Evolutionary conservation across 179 eudicot species (phyloP).

Genomic region (Kewa caespitosa): DNA sequence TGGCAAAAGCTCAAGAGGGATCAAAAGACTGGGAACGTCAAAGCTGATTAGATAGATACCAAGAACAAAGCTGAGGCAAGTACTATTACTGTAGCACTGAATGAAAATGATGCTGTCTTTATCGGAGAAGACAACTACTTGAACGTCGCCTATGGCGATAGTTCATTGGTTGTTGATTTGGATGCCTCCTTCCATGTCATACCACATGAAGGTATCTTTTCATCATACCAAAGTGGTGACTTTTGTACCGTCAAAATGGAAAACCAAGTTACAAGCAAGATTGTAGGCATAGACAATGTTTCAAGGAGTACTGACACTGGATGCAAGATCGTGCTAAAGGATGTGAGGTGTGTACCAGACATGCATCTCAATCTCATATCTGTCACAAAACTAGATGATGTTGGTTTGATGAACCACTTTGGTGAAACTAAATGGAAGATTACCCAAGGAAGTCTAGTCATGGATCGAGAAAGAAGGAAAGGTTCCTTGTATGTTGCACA

Average conservation of each 20-base stretch:
- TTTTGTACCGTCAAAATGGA: not conserved
- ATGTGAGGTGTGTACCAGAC: not conserved
- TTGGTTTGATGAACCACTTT: not conserved
- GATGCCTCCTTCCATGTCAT: not conserved
- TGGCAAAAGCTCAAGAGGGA: no score
- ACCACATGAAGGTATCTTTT: no score
- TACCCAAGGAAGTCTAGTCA: not conserved
- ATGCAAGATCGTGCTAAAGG: not conserved
- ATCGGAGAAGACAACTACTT: not conserved
- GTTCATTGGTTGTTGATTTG: not conserved
- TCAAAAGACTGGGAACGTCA: not conserved
- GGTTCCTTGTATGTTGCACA: constrained; percentile 9
- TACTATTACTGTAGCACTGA: not conserved
- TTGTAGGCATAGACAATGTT: not conserved
- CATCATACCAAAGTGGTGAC: no score
- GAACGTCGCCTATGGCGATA: not conserved
- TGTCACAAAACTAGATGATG: not conserved
- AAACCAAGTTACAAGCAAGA: not conserved
- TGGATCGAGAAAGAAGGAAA: not conserved
- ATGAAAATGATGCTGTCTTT: not conserved
- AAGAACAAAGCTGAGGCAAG: not conserved
- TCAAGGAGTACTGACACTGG: no score
- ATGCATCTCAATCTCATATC: not conserved
- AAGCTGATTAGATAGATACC: not conserved
- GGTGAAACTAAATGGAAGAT: not conserved